These are phyloP conservation scores for Brassica rapa DNA, from an alignment of 345 rosid genomes.

Conservation along the genomic window DNA sequence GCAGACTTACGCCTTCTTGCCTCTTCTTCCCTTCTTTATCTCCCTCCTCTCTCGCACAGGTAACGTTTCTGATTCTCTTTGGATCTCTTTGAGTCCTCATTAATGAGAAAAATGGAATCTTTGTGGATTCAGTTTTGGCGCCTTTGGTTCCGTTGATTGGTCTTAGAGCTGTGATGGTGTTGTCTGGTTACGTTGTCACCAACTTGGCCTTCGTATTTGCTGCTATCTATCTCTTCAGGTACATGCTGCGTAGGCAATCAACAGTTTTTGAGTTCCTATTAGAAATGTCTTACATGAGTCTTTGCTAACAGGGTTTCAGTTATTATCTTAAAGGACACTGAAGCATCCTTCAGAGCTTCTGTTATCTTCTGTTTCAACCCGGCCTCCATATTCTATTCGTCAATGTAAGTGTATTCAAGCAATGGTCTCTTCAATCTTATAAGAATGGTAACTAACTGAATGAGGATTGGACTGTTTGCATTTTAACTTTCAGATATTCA, in stretches of 20 bases:
- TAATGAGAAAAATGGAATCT: background rate
- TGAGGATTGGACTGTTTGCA: too few relatives aligned
- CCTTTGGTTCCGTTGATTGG: slow-evolving; percentile 77
- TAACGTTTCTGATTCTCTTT: background rate
- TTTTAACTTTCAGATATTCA: slow-evolving; percentile 92
- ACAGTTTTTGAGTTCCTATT: background rate
- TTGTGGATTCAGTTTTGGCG: slow-evolving; percentile 56
- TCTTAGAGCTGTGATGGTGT: slow-evolving; percentile 70
- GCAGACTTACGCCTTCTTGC: slow-evolving; percentile 88
- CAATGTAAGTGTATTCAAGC: slow-evolving; percentile 55
- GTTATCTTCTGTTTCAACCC: slow-evolving; percentile 87
- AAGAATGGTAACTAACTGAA: too few relatives aligned
- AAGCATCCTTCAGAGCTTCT: slow-evolving; percentile 69
- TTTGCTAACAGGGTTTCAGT: slow-evolving; percentile 69
- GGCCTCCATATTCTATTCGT: slow-evolving; percentile 82
- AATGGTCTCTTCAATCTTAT: slow-evolving; percentile 28
- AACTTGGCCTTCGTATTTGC: slow-evolving; percentile 67
- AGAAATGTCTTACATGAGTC: slow-evolving; percentile 31
- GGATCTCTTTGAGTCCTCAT: background rate
- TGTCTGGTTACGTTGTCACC: slow-evolving; percentile 70
- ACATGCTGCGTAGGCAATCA: slow-evolving; percentile 4
- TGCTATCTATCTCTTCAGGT: slow-evolving; percentile 59
- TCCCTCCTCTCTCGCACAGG: slow-evolving; percentile 64
- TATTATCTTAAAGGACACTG: slow-evolving; percentile 65
- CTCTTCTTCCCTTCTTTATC: slow-evolving; percentile 72